Evolutionary conservation across 2,329 filamentous ascomycete genomes (phyloP), one percentile per base, ranked within the genome.

Genomic region (Pseudogymnoascus sp.): DNA sequence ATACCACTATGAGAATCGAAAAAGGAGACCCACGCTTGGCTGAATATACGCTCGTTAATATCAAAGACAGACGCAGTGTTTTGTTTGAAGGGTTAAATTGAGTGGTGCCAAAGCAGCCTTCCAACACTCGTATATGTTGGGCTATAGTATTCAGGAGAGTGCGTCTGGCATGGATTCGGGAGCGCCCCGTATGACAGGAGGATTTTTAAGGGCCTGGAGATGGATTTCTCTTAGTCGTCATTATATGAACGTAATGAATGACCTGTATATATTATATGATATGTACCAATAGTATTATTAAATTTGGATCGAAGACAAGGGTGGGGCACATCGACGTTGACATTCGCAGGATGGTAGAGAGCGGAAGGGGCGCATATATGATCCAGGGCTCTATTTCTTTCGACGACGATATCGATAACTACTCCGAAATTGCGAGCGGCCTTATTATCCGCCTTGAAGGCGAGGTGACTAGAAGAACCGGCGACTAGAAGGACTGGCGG

Each of bases 41-140:
- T 24, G 68, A 72, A 59, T 72, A 71, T 66, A 69, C 70, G n/a
- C 69, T 65, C 64, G 62, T 72, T 8, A 72, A 72, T 65, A 62
- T 46, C 33, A 70, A 61, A 40, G 70, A 72, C 64, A 60, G 65
- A 53, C 68, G 63, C 28, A 72, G 35, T 31, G 35, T 40, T 38
- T 22, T 60, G 16, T 41, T 60, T 60, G 14, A 43, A 41, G 35
- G 22, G 10, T 60, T 43, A 6, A 43, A 43, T 19, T 38, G 26
- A 60, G 11, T 6, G 38, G 10, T 26, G 7, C n/a, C 12, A 31
- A 41, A 11, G 5, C 4, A 19, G n/a, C 10, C 5, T 7, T 28
- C 3, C 11, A 22, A 14, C 16, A 22, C 16, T 19, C 6, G 8
- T 19, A 56, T 33, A 56, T 53, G 8, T 53, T 53, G 14, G 12